Evolutionary conservation across 106 monocot genomes (phyloP).

Genomic region (Platanthera zijinensis): DNA sequence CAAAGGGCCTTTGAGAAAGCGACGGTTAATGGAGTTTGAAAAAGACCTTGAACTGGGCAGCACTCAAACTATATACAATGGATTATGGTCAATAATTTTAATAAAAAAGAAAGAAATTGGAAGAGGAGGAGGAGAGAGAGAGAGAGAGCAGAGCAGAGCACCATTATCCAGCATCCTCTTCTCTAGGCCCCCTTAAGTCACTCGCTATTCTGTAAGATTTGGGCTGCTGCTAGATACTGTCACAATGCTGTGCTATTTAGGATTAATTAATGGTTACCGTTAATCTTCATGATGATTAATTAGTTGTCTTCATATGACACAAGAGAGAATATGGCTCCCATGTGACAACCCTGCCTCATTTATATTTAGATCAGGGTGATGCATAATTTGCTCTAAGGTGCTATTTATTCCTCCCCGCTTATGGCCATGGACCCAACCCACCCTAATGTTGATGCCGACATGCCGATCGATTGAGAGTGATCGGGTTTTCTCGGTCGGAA

Average conservation of each 20-base stretch:
- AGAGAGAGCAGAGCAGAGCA: background rate
- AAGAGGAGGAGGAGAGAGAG: background rate
- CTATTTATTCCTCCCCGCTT: slow-evolving; percentile 6
- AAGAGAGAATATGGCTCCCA: slow-evolving; percentile 9
- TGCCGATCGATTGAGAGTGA: background rate
- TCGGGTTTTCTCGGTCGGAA: background rate
- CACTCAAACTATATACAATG: slow-evolving; percentile 3
- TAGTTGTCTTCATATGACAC: slow-evolving; percentile 3
- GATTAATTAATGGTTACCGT: background rate
- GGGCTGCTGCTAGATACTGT: background rate
- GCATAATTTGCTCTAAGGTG: slow-evolving; percentile 6
- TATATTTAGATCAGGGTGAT: background rate
- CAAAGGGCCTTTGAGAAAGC: slow-evolving; percentile 16
- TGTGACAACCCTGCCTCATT: slow-evolving; percentile 2
- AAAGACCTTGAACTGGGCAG: background rate
- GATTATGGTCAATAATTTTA: background rate
- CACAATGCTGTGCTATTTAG: background rate
- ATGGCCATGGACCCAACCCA: background rate
- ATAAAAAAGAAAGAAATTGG: background rate
- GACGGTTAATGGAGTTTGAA: slow-evolving; percentile 9
- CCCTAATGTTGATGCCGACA: background rate
- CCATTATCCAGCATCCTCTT: slow-evolving; percentile 1
- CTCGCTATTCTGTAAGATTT: slow-evolving; percentile 1
- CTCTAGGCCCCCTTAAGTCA: background rate
- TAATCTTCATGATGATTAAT: slow-evolving; percentile 1